Conservation (phyloP, 495 filamentous ascomycete genomes). For the Hypoxylon rickii region DNA sequence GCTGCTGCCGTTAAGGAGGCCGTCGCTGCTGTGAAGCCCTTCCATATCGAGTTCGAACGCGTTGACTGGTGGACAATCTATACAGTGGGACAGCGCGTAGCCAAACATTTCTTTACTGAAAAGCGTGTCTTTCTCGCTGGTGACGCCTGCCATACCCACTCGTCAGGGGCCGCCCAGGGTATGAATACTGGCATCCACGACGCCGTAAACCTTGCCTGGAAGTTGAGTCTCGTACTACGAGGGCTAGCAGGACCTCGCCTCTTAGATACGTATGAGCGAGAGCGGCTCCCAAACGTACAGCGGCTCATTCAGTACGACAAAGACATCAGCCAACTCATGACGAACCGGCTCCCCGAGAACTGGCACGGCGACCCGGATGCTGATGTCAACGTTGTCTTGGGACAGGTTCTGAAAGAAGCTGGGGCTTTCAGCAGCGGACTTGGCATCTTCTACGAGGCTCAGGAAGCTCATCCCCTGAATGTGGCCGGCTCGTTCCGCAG, state of each 20-base stretch:
- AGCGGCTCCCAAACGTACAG: constrained; percentile 44
- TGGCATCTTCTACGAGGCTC: constrained; percentile 45
- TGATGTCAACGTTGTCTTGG: constrained; percentile 51
- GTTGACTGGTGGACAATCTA: constrained; percentile 60
- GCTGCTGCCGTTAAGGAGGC: constrained; percentile 37
- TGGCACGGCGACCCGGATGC: constrained; percentile 49
- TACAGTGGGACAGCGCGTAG: constrained; percentile 58
- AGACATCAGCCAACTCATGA: constrained; percentile 44
- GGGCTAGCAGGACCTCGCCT: constrained; percentile 25
- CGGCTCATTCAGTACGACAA: constrained; percentile 43
- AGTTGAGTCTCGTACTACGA: constrained; percentile 45
- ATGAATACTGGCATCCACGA: constrained; percentile 67
- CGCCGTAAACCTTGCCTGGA: constrained; percentile 64
- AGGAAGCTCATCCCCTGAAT: constrained; percentile 39
- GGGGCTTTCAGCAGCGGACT: constrained; percentile 50
- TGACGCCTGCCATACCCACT: constrained; percentile 64
- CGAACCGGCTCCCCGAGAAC: constrained; percentile 41
- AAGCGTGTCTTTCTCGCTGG: constrained; percentile 58
- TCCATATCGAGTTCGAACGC: constrained; percentile 44
- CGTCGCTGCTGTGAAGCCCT: constrained; percentile 45
- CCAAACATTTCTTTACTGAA: constrained; percentile 47
- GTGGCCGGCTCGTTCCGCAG: constrained; percentile 28
- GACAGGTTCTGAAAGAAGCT: constrained; percentile 45
- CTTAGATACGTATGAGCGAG: constrained; percentile 46
- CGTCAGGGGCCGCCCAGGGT: constrained; percentile 61